Base-by-base conservation (phyloP, 441 rosid genomes). In the Populus tomentosa region DNA sequence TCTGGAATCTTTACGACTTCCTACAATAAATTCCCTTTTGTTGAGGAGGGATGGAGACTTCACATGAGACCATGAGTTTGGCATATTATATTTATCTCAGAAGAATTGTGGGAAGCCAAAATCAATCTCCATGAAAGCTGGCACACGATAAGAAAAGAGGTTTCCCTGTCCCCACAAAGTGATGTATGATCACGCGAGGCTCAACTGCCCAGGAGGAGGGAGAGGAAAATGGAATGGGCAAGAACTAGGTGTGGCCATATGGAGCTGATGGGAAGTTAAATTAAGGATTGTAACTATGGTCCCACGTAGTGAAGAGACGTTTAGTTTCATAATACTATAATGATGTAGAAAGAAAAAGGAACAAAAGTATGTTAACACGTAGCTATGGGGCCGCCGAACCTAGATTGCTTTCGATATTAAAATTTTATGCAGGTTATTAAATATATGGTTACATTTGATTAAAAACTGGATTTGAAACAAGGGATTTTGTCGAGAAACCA, bases 131-230 rank as follows among this genome's bases (percentile, higher is more conserved):
- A 18, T 3, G 66, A 56, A 74, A 73, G 69, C 68, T 59, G 81
- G 73, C 77, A 28, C 4, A 59, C 59, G 62, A 40, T 16, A 28
- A 61, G 69, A 28, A 18, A 69, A 67, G 40, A 9, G 62, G 53
- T 33, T 62, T 46, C 13, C 28, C 6, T 59, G 70, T 62, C 53
- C 70, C 80, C 78, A 80, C 73, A 70, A 38, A 65, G 66, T 24
- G 70, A 68, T 35, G 71, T 20, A 46, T 6, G 64, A 50, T n/a
- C 72, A 78, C 28, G 65, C 28, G 13, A 61, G 40, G 75, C 50
- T 73, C 77, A 62, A 10, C 61, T 32, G 64, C 64, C 46, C 38
- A 26, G 46, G 28, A 67, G 36, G 40, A 24, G 64, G 16, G 72
- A n/a, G 14, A 46, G n/a, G 67, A n/a, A 14, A 46, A 56, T n/a